These are phyloP conservation scores for Hylodesmum podocarpum DNA, from an alignment of 306 rosid species.

Conservation along the genomic window DNA sequence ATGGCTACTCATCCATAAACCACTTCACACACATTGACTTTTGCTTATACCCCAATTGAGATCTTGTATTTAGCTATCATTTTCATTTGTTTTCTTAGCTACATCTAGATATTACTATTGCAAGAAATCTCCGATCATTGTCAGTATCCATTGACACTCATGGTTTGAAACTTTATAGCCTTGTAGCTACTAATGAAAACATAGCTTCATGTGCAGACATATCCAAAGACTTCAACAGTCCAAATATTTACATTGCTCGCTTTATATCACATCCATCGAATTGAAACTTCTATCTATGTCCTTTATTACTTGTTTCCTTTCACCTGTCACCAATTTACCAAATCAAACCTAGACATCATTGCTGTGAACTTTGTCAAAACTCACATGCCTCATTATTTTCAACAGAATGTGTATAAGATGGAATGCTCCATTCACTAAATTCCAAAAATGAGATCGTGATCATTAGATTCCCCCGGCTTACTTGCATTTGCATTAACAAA, in stretches of 20 bases:
- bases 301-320: constrained; percentile 25
- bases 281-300: constrained; percentile 39
- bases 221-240: not conserved
- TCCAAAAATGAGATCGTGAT: constrained; percentile 37
- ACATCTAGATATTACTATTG: not conserved
- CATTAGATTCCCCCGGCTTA: constrained; percentile 33
- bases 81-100: constrained; percentile 34
- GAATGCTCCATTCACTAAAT: constrained; percentile 13
- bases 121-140: constrained; percentile 21
- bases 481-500: constrained; percentile 34
- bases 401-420: not conserved
- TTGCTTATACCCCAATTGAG: constrained; percentile 16
- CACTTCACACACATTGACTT: constrained; percentile 29
- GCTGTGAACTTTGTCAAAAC: constrained; percentile 23
- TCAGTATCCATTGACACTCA: constrained; percentile 13
- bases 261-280: constrained; percentile 17
- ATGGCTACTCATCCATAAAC: not conserved
- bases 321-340: constrained; percentile 34
- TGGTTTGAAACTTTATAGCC: constrained; percentile 38
- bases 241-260: not conserved
- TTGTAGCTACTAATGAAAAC: constrained; percentile 35
- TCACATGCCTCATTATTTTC: constrained; percentile 27
- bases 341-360: constrained; percentile 38
- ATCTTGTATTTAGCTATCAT: constrained; percentile 41
- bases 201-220: constrained; percentile 30